Percentiles rank a stretch among this genome's conserved stretches.
These are phyloP conservation scores for Coriaria nepalensis DNA, from an alignment of 306 rosid genomes.

Conservation along the genomic window DNA sequence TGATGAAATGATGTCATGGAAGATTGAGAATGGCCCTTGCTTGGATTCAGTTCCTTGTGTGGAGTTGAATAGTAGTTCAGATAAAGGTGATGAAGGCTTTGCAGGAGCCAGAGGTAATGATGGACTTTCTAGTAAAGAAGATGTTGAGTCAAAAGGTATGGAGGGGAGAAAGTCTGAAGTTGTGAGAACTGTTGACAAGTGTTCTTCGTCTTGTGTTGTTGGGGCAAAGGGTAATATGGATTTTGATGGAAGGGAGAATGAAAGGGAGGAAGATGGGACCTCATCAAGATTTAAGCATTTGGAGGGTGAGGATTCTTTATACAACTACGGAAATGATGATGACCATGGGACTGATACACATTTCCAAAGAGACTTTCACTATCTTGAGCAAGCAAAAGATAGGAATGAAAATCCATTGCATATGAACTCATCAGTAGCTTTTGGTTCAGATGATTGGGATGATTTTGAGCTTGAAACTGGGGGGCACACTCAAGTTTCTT, in stretches of 20 bases:
- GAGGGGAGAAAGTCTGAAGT: constrained; percentile 14
- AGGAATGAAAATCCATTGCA: constrained; percentile 51
- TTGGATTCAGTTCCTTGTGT: constrained; percentile 14
- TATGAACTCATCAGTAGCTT: constrained; percentile 69
- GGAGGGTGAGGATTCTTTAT: constrained; percentile 63
- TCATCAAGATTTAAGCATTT: constrained; percentile 37
- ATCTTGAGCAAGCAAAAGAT: constrained; percentile 15
- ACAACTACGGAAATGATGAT: constrained; percentile 37
- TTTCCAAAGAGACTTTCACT: constrained; percentile 13
- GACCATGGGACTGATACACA: constrained; percentile 16
- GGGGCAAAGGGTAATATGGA: constrained; percentile 11
- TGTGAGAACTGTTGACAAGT: constrained; percentile 11
- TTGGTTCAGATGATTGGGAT: constrained; percentile 70
- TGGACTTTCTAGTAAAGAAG: constrained; percentile 5
- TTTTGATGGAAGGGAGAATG: constrained; percentile 17
- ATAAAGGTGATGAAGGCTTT: constrained; percentile 10
- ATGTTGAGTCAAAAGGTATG: neutral
- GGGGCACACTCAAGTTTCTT: constrained; percentile 16
- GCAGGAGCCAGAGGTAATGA: constrained; percentile 6
- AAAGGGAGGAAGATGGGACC: constrained; percentile 27
- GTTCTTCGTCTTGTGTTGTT: constrained; percentile 10
- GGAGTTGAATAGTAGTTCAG: constrained; percentile 12
- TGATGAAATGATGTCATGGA: constrained; percentile 30
- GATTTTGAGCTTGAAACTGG: constrained; percentile 43
- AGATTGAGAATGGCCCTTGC: constrained; percentile 20